Percentiles rank a stretch among this genome's conserved stretches.
These are phyloP conservation scores for Fusarium nematophilum DNA, from an alignment of 2,329 filamentous ascomycete species.

Conservation along the genomic window DNA sequence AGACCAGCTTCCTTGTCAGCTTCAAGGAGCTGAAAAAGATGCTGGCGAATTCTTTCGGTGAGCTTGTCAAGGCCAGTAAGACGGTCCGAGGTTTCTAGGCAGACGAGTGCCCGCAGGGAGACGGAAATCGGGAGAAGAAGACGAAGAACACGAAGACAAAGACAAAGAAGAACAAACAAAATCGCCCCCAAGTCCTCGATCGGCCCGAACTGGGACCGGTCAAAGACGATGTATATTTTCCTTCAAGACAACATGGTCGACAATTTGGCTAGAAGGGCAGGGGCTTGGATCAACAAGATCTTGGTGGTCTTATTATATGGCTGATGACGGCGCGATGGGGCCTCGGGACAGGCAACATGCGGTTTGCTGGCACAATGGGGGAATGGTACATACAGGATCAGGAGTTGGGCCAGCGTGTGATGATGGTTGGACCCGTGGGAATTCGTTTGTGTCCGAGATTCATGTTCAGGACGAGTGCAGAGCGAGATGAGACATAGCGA, in stretches of 20 bases:
- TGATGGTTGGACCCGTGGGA: conserved; percentile 18
- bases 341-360: conserved; percentile 5
- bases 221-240: conserved; percentile 18
- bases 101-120: neutral
- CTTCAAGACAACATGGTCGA: conserved; percentile 9
- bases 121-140: neutral
- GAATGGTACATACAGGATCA: conserved; percentile 5
- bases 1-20: conserved; percentile 87
- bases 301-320: conserved; percentile 24
- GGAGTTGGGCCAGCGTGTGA: conserved; percentile 17
- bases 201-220: neutral
- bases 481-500: conserved; percentile 31
- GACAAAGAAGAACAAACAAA: neutral
- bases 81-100: conserved; percentile 51
- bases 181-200: neutral
- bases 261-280: conserved; percentile 22
- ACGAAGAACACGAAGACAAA: conserved; percentile 7
- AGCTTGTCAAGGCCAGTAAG: conserved; percentile 63
- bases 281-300: conserved; percentile 27
- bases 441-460: conserved; percentile 32
- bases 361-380: conserved; percentile 7
- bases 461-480: conserved; percentile 5
- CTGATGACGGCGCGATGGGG: conserved; percentile 11
- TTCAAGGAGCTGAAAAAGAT: conserved; percentile 88
- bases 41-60: conserved; percentile 66